These are phyloP conservation scores for Pythium dissimile DNA, from an alignment of 352 stramenopile genomes.

Conservation along the genomic window DNA sequence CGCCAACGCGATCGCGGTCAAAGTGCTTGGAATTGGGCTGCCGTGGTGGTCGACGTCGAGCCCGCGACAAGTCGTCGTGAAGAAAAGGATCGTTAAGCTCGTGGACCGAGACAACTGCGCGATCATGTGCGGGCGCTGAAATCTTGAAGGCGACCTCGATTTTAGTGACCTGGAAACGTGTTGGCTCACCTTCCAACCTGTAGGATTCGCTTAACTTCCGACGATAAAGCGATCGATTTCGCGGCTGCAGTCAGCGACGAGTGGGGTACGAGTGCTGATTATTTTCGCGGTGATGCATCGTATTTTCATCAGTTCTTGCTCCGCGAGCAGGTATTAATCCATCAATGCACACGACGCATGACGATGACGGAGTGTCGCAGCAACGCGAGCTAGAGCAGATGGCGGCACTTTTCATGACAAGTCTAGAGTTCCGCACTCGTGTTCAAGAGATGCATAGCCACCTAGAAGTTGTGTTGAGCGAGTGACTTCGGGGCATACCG, in stretches of 20 bases:
- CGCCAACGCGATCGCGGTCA: constrained; percentile 4
- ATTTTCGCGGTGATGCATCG: neutral
- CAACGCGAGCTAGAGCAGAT: constrained; percentile 15
- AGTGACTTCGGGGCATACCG: neutral
- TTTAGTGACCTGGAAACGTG: no score
- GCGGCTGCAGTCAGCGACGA: neutral
- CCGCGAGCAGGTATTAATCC: constrained; percentile 8
- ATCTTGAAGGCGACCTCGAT: neutral
- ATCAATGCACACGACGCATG: neutral
- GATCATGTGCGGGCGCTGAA: constrained; percentile 8
- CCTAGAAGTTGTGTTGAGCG: constrained; percentile 7
- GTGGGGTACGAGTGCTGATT: constrained; percentile 6
- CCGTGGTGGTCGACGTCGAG: constrained; percentile 14
- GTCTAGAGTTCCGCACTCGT: constrained; percentile 9
- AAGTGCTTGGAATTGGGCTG: constrained; percentile 3
- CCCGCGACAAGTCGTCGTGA: constrained; percentile 5
- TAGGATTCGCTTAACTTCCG: constrained; percentile 7
- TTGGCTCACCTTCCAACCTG: no score
- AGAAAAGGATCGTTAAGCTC: constrained; percentile 22
- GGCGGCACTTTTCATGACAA: constrained; percentile 16
- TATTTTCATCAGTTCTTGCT: neutral
- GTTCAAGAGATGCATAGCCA: constrained; percentile 8
- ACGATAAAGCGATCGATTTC: constrained; percentile 19
- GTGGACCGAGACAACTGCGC: neutral
- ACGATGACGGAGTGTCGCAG: neutral